Conservation (phyloP, 257 asterid species). For the Rauvolfia tetraphylla region DNA sequence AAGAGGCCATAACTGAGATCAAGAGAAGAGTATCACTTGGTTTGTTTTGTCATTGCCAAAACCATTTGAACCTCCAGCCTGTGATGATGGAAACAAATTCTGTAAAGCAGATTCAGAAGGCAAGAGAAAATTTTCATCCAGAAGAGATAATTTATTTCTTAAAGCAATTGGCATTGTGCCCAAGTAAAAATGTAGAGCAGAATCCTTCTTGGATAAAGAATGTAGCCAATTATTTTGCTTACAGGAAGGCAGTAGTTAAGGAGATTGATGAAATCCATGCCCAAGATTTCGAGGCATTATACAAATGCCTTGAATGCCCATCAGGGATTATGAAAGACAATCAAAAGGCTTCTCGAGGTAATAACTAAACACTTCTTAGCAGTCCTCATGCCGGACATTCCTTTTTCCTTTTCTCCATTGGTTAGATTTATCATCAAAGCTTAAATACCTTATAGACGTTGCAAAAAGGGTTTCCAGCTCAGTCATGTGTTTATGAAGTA, state of each 20-base stretch:
- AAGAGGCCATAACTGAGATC: conserved; percentile 19
- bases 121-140: conserved; percentile 24
- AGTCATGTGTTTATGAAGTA: neutral
- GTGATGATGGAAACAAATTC: conserved; percentile 5
- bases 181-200: neutral
- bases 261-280: conserved; percentile 7
- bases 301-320: conserved; percentile 6
- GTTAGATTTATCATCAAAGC: neutral
- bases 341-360: conserved; percentile 11
- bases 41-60: conserved; percentile 24
- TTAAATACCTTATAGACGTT: neutral
- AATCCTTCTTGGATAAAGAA: conserved; percentile 11
- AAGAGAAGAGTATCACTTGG: conserved; percentile 23
- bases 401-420: neutral
- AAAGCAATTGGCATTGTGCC: conserved; percentile 17
- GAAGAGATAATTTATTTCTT: conserved; percentile 12
- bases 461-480: neutral
- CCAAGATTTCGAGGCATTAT: conserved; percentile 11
- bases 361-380: neutral
- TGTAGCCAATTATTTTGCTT: conserved; percentile 5
- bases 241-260: conserved; percentile 3
- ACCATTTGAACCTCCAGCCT: conserved; percentile 12
- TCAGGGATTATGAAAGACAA: neutral
- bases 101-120: conserved; percentile 15
- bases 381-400: neutral